A percentile compares a stretch with the other conserved stretches of the same genome.
These are phyloP conservation scores for Zea luxurians DNA, from an alignment of 176 grass and related monocot species.

Conservation along the genomic window DNA sequence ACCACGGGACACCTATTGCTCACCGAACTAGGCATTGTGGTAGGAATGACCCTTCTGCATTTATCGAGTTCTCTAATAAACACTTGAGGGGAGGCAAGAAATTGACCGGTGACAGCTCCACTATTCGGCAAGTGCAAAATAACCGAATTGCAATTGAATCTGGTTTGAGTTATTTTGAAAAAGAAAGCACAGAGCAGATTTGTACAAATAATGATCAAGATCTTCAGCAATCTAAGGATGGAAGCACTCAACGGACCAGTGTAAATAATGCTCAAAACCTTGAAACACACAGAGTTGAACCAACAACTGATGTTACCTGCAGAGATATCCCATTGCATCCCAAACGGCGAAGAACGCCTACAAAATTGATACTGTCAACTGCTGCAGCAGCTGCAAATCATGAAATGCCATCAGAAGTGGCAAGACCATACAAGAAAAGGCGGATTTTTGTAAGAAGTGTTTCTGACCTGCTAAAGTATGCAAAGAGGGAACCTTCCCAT, in stretches of 20 bases:
- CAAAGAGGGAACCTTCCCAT: constrained; percentile 46
- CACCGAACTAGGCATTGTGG: constrained; percentile 44
- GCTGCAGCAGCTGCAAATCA: constrained; percentile 22
- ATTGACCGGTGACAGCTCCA: constrained; percentile 23
- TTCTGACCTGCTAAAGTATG: constrained; percentile 54
- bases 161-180: constrained; percentile 26
- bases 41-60: constrained; percentile 33
- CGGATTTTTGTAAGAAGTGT: constrained; percentile 62
- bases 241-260: not conserved
- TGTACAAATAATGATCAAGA: constrained; percentile 29
- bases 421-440: constrained; percentile 47
- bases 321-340: constrained; percentile 21
- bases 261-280: constrained; percentile 26
- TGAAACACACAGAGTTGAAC: constrained; percentile 31
- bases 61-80: constrained; percentile 44
- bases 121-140: constrained; percentile 29
- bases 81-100: constrained; percentile 26
- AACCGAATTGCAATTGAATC: constrained; percentile 14
- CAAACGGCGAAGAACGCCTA: constrained; percentile 55
- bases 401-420: constrained; percentile 42
- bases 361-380: constrained; percentile 37
- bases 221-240: constrained; percentile 26
- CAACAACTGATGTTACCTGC: constrained; percentile 18
- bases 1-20: constrained; percentile 44
- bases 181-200: constrained; percentile 29